phyloP scores from a whole-genome alignment of 345 rosid genomes.

The Hibiscus tridactylites region DNA sequence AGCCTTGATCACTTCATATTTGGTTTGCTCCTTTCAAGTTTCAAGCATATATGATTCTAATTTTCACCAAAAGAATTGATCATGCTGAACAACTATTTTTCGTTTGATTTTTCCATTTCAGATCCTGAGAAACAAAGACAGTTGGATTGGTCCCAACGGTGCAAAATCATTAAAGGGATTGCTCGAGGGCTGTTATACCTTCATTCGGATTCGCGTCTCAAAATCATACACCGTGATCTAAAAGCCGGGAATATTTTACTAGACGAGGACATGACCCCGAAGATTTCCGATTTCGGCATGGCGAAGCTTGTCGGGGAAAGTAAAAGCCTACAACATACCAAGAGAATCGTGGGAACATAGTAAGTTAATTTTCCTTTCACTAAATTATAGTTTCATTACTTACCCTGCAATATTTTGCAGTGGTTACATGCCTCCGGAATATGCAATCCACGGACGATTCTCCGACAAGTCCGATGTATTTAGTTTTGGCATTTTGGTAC shows the following conservation, averaged over 20 bases:
- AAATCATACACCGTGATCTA: background rate
- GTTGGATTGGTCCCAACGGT: slow-evolving; percentile 4
- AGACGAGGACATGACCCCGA: background rate
- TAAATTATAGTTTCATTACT: background rate
- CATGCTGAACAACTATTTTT: background rate
- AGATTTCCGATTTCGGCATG: background rate
- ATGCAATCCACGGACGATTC: background rate
- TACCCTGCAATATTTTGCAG: background rate
- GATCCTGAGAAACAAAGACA: background rate
- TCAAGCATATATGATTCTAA: background rate
- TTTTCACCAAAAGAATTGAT: background rate
- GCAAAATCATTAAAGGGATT: slow-evolving; percentile 23
- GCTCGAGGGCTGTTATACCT: slow-evolving; percentile 26
- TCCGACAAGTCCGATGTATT: background rate
- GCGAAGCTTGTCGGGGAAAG: slow-evolving; percentile 16
- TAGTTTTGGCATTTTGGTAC: background rate
- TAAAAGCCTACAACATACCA: slow-evolving; percentile 15
- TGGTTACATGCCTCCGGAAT: background rate
- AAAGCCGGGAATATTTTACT: background rate
- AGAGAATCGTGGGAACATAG: slow-evolving; percentile 31
- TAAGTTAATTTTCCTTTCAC: slow-evolving; percentile 1
- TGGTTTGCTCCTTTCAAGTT: background rate
- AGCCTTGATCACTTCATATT: slow-evolving; percentile 10
- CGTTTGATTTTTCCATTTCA: background rate
- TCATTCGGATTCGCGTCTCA: slow-evolving; percentile 12